Conservation (phyloP, 2,329 filamentous ascomycete genomes). For the Botrytis hyacinthi region DNA sequence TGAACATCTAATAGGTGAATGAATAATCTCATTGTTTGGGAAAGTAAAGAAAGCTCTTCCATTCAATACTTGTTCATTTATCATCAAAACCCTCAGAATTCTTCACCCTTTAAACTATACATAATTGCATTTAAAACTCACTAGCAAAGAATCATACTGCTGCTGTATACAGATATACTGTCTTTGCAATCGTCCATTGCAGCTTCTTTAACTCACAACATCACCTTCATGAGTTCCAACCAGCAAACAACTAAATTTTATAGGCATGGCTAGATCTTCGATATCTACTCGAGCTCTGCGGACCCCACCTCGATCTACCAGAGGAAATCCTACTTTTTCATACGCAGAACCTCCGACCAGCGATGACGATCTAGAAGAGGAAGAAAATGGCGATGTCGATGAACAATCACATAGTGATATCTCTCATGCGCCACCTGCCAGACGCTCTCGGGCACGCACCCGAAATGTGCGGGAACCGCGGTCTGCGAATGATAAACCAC, state of each 20-base stretch:
- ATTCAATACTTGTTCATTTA: neutral
- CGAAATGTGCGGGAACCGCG: conserved; percentile 6
- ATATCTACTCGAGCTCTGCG: neutral
- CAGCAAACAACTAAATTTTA: neutral
- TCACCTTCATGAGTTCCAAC: conserved; percentile 7
- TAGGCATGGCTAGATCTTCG: conserved; percentile 14
- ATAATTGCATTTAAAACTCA: neutral
- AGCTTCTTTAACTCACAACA: neutral
- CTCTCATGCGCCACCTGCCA: neutral
- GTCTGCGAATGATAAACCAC: conserved; percentile 22
- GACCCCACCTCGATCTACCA: conserved; percentile 9
- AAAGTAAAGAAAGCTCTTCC: neutral
- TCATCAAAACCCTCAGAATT: neutral
- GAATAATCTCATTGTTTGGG: neutral
- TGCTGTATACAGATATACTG: neutral
- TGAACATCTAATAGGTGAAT: neutral
- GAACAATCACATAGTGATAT: neutral
- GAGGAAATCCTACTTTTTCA: conserved; percentile 17
- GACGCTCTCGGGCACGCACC: conserved; percentile 8
- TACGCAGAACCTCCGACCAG: conserved; percentile 20
- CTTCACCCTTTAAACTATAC: neutral
- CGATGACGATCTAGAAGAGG: conserved; percentile 16
- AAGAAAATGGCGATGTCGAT: neutral
- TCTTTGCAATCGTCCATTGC: neutral
- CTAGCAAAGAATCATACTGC: neutral